A percentile compares a stretch with the other conserved stretches of the same genome.
phyloP scores from a whole-genome alignment of 805 yeast species.

The Kazachstania viticola region DNA sequence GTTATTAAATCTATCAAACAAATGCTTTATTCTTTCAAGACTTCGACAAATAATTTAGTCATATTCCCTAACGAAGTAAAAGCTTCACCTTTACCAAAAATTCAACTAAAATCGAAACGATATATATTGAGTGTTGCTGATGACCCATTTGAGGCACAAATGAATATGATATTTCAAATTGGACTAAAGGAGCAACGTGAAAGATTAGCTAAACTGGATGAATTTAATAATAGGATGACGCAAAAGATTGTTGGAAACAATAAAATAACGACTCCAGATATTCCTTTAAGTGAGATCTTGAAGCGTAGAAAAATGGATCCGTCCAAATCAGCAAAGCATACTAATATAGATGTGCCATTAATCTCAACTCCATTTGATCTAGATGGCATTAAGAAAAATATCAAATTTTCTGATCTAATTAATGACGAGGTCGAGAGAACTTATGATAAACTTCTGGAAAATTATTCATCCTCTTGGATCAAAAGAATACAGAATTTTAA shows the following conservation, averaged over 20 bases:
- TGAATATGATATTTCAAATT: constrained; percentile 51
- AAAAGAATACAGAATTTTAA: constrained; percentile 42
- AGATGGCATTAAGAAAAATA: constrained; percentile 2
- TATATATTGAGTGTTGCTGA: constrained; percentile 64
- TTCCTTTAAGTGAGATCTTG: not conserved
- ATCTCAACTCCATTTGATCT: constrained; percentile 1
- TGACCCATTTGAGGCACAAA: constrained; percentile 78
- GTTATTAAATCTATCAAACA: constrained; percentile 57
- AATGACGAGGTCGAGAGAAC: constrained; percentile 7
- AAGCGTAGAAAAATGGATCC: not conserved
- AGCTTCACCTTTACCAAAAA: constrained; percentile 42
- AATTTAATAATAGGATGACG: constrained; percentile 26
- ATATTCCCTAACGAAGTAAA: constrained; percentile 29
- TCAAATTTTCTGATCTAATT: not conserved
- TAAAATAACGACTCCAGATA: constrained; percentile 3
- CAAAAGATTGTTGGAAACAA: constrained; percentile 4
- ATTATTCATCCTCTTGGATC: constrained; percentile 61
- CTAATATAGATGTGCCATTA: not conserved
- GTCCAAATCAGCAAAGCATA: not conserved
- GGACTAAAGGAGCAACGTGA: constrained; percentile 56
- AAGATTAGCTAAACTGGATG: constrained; percentile 39
- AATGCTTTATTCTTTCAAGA: constrained; percentile 37
- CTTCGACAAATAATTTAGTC: constrained; percentile 28
- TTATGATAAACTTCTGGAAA: constrained; percentile 30
- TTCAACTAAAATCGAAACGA: constrained; percentile 43